Percentiles rank a stretch among this genome's conserved stretches.
Conservation (phyloP, 805 yeast species). For the Sungouiella thailandica region DNA sequence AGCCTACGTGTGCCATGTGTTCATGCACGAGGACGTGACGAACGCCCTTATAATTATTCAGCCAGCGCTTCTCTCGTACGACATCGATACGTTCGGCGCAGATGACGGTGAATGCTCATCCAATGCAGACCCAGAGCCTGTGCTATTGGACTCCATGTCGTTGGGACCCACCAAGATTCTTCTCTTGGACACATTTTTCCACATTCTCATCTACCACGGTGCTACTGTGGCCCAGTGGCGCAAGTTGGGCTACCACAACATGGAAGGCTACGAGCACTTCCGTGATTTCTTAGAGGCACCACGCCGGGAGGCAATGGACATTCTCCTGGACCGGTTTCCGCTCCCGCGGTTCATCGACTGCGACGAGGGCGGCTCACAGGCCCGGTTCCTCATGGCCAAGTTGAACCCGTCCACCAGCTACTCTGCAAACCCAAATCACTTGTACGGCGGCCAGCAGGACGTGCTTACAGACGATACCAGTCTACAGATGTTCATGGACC, state of each 20-base stretch:
- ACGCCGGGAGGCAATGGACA: slow-evolving; percentile 58
- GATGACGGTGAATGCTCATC: slow-evolving; percentile 26
- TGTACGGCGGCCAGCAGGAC: slow-evolving; percentile 26
- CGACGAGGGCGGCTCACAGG: slow-evolving; percentile 74
- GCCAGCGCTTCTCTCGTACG: slow-evolving; percentile 59
- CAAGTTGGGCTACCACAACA: slow-evolving; percentile 56
- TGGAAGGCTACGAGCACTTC: slow-evolving; percentile 55
- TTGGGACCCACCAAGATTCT: slow-evolving; percentile 53
- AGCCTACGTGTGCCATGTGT: slow-evolving; percentile 55
- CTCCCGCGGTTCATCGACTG: slow-evolving; percentile 69
- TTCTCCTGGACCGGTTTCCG: slow-evolving; percentile 63
- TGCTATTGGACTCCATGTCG: slow-evolving; percentile 58
- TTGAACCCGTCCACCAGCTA: slow-evolving; percentile 62
- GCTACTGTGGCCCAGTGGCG: slow-evolving; percentile 63
- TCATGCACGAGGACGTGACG: slow-evolving; percentile 55
- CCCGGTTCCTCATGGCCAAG: slow-evolving; percentile 65
- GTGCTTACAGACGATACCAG: slow-evolving; percentile 58
- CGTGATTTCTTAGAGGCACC: slow-evolving; percentile 58
- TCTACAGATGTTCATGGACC: slow-evolving; percentile 53
- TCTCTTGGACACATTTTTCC: slow-evolving; percentile 65
- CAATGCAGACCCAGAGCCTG: slow-evolving; percentile 52
- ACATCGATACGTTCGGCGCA: slow-evolving; percentile 39
- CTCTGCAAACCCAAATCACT: slow-evolving; percentile 32
- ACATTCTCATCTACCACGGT: slow-evolving; percentile 64
- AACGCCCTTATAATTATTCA: slow-evolving; percentile 65